Evolutionary conservation across 1,139 yeast species (phyloP), one percentile per base, ranked within the genome.

Genomic region (Taphrina betulina): DNA sequence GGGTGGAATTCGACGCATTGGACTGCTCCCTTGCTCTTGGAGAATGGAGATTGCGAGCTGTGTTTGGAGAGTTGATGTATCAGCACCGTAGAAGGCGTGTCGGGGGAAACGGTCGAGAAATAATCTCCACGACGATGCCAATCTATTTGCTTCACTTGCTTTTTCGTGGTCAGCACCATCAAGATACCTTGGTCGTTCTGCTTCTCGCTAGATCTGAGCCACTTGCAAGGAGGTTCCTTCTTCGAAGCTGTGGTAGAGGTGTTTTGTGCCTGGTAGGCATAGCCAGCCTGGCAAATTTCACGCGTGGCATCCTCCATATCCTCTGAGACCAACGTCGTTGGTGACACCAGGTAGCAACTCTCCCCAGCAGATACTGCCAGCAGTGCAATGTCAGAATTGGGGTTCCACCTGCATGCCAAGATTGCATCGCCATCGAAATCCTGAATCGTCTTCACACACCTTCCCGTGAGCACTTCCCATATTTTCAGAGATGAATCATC

Each of bases 61-160:
- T 92, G 98, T 71, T 89, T 89, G 3, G 96, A 87, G 52, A 92
- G 73, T 73, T 92, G 97, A 72, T 92, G 99, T 63, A 92, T 88
- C 59, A 94, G 76, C 41, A 92, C 96, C 3, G 97, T 84, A 4
- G 94, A 80, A 67, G 88, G 83, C 60, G 87, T 88, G 59, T 86
- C 92, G 46, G 97, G 97, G 10, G 95, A 82, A 20, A 88, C 95
- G 2, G 95, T 83, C 62, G 92, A 95, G 65, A 94, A 87, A 69
- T 92, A 92, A 73, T 92, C 98, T 67, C 98, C 99, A 67, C 86
- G 85, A 70, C 96, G 79, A 71, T 92, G 99, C 99, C 99, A 92
- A 63, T 95, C 80, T 16, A 92, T 66, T 67, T 83, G 85, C 72
- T 88, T 89, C 63, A 92, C 79, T 0, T 87, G 77, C 69, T 83